phyloP scores from a whole-genome alignment of 2,329 filamentous ascomycete species.

The Beauveria bassiana region DNA sequence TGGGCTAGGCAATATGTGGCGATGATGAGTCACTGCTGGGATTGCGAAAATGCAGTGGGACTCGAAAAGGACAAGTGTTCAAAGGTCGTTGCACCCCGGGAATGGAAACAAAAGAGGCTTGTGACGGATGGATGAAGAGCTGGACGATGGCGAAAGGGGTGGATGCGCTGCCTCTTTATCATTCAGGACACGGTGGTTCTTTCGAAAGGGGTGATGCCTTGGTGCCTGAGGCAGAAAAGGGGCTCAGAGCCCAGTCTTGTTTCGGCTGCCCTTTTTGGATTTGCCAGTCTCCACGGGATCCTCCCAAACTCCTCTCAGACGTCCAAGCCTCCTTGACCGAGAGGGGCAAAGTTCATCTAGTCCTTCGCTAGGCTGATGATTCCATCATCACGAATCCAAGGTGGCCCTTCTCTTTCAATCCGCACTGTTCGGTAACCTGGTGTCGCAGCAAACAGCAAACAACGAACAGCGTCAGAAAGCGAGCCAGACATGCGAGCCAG shows the following conservation, averaged over 20 bases:
- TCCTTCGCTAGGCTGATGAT: too few species aligned
- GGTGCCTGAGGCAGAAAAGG: conserved; percentile 24
- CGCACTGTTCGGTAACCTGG: too few species aligned
- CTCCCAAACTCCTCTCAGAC: too few species aligned
- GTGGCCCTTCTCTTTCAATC: too few species aligned
- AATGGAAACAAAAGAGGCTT: background rate
- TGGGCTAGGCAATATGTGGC: conserved; percentile 5
- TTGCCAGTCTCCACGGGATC: too few species aligned
- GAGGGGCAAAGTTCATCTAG: too few species aligned
- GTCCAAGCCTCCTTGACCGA: too few species aligned
- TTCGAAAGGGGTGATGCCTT: background rate
- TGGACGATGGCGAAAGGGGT: conserved; percentile 13
- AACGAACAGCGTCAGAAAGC: too few species aligned
- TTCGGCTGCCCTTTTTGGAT: background rate
- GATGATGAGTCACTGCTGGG: conserved; percentile 17
- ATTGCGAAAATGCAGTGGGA: background rate
- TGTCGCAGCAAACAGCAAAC: too few species aligned
- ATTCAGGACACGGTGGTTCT: conserved; percentile 22
- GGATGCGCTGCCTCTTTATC: conserved; percentile 27
- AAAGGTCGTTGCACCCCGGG: conserved; percentile 12
- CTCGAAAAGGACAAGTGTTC: conserved; percentile 22
- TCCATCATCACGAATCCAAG: too few species aligned
- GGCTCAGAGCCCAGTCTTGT: background rate
- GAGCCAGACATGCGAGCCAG: too few species aligned
- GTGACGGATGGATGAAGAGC: background rate